Evolutionary conservation across 2,329 filamentous ascomycete species (phyloP), one percentile per base, ranked within the genome.

Genomic region (Ophiostoma sp.): DNA sequence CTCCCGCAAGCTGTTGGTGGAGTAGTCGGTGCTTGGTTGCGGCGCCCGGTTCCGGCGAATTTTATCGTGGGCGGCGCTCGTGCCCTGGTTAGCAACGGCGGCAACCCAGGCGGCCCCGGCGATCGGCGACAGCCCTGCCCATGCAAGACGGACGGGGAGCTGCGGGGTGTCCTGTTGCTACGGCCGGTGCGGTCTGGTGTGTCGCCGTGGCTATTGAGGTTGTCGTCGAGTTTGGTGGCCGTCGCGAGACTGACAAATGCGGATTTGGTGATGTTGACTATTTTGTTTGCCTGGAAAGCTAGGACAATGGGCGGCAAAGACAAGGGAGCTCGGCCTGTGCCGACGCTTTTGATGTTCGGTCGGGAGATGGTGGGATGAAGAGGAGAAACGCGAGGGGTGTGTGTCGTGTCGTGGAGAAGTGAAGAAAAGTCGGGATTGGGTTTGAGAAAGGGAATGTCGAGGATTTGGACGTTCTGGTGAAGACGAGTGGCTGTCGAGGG

Each of bases 61-160:
- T 22, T 15, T 28, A 8, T 22, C 11, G 12, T 28, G 12, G n/a
- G 36, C 22, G 72, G 72, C 68, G 57, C 61, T 71, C 55, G 50
- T 39, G 63, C 72, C 15, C 39, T 68, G 61, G 64, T 9, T 52
- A 50, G 66, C 48, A 69, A 61, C 33, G 36, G 61, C 71, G 9
- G 48, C 33, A 59, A 48, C 71, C 48, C 48, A 69, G 64, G 52
- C 70, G 73, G 66, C 64, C 61, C 57, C 66, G 64, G 59, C 57
- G 28, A 72, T 28, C 57, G 42, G 55, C 57, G 17, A 33, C 28
- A 48, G 48, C 31, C 11, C 33, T 28, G 55, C 68, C 73, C 73
- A 74, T 73, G 52, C 61, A 74, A 57, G 45, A 17, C 36, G 7
- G 39, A 42, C 33, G 39, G 39, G 33, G 33, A 61, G 42, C 17